phyloP scores from a whole-genome alignment of 768 basidiomycete species.

The Russula virescens region DNA sequence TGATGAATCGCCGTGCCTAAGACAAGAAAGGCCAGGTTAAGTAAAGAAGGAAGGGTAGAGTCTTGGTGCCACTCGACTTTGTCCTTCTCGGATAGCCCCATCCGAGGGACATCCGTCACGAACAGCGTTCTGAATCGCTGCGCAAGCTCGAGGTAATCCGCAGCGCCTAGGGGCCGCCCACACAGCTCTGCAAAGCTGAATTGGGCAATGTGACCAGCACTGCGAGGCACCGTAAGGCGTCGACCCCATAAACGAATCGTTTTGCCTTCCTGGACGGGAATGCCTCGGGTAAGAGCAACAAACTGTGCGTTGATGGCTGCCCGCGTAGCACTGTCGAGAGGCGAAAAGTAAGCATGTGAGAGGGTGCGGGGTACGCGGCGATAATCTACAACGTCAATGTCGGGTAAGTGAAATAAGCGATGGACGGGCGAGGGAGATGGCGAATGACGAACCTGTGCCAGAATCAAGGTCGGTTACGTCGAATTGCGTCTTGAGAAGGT shows the following conservation, averaged over 20 bases:
- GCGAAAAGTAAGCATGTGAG: slow-evolving; percentile 91
- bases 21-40: slow-evolving; percentile 1
- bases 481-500: slow-evolving; percentile 82
- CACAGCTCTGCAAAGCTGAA: slow-evolving; percentile 87
- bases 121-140: slow-evolving; percentile 85
- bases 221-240: slow-evolving; percentile 70
- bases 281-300: slow-evolving; percentile 54
- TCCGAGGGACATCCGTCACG: slow-evolving; percentile 78
- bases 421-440: too few relatives aligned
- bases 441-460: slow-evolving; percentile 63
- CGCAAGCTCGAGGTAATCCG: slow-evolving; percentile 94
- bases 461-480: slow-evolving; percentile 91
- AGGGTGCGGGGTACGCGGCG: slow-evolving; percentile 87
- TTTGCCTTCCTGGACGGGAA: slow-evolving; percentile 55
- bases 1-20: slow-evolving; percentile 92
- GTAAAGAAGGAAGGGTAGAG: neutral
- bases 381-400: slow-evolving; percentile 57
- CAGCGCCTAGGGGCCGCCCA: slow-evolving; percentile 83
- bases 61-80: slow-evolving; percentile 42
- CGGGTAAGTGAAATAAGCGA: too few relatives aligned
- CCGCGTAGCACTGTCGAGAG: slow-evolving; percentile 58
- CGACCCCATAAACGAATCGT: slow-evolving; percentile 87
- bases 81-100: slow-evolving; percentile 85
- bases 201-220: slow-evolving; percentile 72
- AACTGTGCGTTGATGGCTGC: slow-evolving; percentile 84